Evolutionary conservation across 352 stramenopile species (phyloP).

Genomic region (Aphanomyces astaci): DNA sequence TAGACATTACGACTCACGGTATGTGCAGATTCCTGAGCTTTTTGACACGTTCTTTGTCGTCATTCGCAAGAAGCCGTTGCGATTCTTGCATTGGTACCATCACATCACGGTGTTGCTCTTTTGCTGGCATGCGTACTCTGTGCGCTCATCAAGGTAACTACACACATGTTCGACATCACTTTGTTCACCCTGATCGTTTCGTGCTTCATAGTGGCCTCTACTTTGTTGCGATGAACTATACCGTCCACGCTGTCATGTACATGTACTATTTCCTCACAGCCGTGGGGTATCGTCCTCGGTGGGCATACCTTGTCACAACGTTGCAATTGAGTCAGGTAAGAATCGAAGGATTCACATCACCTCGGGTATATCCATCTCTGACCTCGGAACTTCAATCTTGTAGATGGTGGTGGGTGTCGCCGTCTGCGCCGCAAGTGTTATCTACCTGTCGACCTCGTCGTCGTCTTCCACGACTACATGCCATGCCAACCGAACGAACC

Average conservation of each 20-base stretch:
- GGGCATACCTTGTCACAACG: slow-evolving; percentile 78
- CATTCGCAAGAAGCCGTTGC: slow-evolving; percentile 93
- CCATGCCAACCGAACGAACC: slow-evolving; percentile 68
- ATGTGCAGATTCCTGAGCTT: slow-evolving; percentile 73
- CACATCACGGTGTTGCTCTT: slow-evolving; percentile 97
- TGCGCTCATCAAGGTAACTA: slow-evolving; percentile 59
- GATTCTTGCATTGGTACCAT: slow-evolving; percentile 99
- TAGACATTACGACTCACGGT: too few species aligned
- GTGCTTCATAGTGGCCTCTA: slow-evolving; percentile 72
- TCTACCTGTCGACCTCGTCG: slow-evolving; percentile 45
- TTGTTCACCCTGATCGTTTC: neutral
- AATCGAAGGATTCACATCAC: slow-evolving; percentile 17
- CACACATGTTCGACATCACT: neutral
- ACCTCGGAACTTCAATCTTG: too few species aligned
- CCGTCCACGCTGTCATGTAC: slow-evolving; percentile 97
- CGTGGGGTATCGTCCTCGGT: slow-evolving; percentile 61
- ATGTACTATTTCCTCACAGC: slow-evolving; percentile 92
- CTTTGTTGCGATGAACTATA: slow-evolving; percentile 98
- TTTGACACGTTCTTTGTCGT: slow-evolving; percentile 97
- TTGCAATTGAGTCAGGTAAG: slow-evolving; percentile 55
- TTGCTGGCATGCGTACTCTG: slow-evolving; percentile 95
- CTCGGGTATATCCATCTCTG: too few species aligned
- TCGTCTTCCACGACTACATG: slow-evolving; percentile 28
- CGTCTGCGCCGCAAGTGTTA: slow-evolving; percentile 60
- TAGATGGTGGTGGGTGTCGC: slow-evolving; percentile 69